Conservation (phyloP, 345 rosid species). For the Brassica nigra region DNA sequence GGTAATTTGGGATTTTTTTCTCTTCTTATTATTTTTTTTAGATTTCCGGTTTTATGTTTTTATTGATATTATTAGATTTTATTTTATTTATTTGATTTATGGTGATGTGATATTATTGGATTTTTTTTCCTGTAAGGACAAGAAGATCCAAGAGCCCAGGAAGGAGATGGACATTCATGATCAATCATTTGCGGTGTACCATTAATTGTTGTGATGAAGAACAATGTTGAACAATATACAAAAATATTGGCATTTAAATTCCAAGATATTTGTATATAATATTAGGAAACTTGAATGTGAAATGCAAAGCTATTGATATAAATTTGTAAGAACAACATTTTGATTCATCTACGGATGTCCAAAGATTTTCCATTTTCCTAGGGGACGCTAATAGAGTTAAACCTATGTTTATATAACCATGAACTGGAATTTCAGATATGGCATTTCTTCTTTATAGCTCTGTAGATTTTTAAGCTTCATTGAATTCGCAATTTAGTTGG, state of each 20-base stretch:
- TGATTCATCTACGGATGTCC: background rate
- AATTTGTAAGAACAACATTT: background rate
- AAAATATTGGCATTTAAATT: conserved; percentile 63
- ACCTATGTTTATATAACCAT: background rate
- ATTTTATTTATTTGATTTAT: no score
- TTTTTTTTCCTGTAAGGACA: conserved; percentile 52
- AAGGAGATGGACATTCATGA: conserved; percentile 61
- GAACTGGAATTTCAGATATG: background rate
- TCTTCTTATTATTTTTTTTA: no score
- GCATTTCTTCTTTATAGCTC: background rate
- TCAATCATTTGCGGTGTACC: conserved; percentile 51
- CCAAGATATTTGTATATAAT: conserved; percentile 52
- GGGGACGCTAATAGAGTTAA: background rate
- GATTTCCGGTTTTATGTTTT: no score
- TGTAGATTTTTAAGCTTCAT: background rate
- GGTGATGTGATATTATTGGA: no score
- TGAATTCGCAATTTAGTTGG: background rate
- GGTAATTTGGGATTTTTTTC: no score
- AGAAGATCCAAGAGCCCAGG: conserved; percentile 63
- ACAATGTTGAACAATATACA: conserved; percentile 58
- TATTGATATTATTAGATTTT: no score
- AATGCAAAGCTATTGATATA: conserved; percentile 12
- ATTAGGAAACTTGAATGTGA: conserved; percentile 60
- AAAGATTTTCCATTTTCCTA: background rate
- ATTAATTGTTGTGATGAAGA: conserved; percentile 50